These are phyloP conservation scores for Dryadomyces sulphureus DNA, from an alignment of 2,329 filamentous ascomycete genomes.

Conservation along the genomic window DNA sequence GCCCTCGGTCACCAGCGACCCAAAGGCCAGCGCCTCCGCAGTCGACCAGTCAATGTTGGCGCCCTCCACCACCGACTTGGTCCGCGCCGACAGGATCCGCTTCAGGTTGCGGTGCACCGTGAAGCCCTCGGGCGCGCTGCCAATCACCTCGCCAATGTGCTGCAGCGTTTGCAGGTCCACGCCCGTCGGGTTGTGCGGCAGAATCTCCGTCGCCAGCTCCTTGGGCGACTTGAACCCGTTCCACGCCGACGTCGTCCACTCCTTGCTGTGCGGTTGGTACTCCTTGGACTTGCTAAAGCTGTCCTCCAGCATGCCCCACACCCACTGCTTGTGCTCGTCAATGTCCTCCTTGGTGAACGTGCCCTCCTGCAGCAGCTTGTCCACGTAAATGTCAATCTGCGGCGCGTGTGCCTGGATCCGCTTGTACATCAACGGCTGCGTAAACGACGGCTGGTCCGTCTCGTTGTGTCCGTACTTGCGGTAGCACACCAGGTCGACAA, in stretches of 20 bases:
- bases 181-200: slow-evolving; percentile 80
- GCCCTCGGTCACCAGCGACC: slow-evolving; percentile 77
- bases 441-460: slow-evolving; percentile 98
- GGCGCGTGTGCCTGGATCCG: slow-evolving; percentile 73
- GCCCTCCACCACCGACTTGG: slow-evolving; percentile 84
- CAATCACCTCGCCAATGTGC: slow-evolving; percentile 71
- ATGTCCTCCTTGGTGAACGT: slow-evolving; percentile 96
- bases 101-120: slow-evolving; percentile 88
- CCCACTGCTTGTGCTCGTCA: slow-evolving; percentile 98
- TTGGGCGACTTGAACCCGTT: slow-evolving; percentile 99
- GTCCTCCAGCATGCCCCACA: slow-evolving; percentile 97
- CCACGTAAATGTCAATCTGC: slow-evolving; percentile 80
- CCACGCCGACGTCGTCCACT: slow-evolving; percentile 98
- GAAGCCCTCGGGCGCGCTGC: slow-evolving; percentile 70
- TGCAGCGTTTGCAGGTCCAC: slow-evolving; percentile 59
- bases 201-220: slow-evolving; percentile 84
- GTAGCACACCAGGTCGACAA: slow-evolving; percentile 97
- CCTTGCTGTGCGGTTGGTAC: slow-evolving; percentile 89
- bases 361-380: slow-evolving; percentile 80
- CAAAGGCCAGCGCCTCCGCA: slow-evolving; percentile 89
- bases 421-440: slow-evolving; percentile 99
- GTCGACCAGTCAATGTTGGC: slow-evolving; percentile 97
- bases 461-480: slow-evolving; percentile 99
- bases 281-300: slow-evolving; percentile 96
- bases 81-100: slow-evolving; percentile 78